phyloP scores from a whole-genome alignment of 495 filamentous ascomycete genomes.

The Aspergillus sclerotiicarbonarius region DNA sequence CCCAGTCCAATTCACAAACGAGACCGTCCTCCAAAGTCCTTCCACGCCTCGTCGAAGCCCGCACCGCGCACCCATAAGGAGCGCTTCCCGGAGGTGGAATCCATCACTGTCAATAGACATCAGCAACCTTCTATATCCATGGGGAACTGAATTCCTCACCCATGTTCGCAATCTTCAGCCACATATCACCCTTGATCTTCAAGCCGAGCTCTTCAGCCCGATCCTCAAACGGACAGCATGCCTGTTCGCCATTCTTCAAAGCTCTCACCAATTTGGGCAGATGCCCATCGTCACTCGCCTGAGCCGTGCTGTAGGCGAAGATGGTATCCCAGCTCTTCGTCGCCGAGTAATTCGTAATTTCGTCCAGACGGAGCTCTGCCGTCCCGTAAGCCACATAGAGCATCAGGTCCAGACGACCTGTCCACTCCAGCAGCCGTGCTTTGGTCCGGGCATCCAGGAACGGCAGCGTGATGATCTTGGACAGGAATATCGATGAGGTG shows the following conservation, averaged over 20 bases:
- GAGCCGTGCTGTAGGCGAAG: conserved; percentile 49
- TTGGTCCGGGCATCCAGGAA: conserved; percentile 42
- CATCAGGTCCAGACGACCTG: conserved; percentile 65
- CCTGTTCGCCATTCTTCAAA: conserved; percentile 53
- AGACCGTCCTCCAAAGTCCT: conserved; percentile 5
- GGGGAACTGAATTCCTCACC: conserved; percentile 1
- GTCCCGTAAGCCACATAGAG: conserved; percentile 62
- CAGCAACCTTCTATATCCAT: background rate
- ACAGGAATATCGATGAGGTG: conserved; percentile 63
- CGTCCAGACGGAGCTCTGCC: conserved; percentile 54
- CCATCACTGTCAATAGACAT: background rate
- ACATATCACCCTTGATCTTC: conserved; percentile 63
- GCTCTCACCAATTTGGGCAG: conserved; percentile 70
- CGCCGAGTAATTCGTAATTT: conserved; percentile 50
- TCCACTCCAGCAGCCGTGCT: conserved; percentile 70
- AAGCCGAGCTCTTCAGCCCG: conserved; percentile 42
- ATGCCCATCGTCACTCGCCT: conserved; percentile 75
- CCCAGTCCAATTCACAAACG: background rate
- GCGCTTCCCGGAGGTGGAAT: conserved; percentile 1
- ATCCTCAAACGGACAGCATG: conserved; percentile 44
- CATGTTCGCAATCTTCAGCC: conserved; percentile 63
- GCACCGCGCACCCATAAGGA: conserved; percentile 11
- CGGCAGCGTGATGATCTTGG: conserved; percentile 43
- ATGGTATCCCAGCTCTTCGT: conserved; percentile 52
- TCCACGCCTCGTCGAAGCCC: conserved; percentile 13